These are phyloP conservation scores for Asterionellopsis glacialis DNA, from an alignment of 108 stramenopile genomes.

Conservation along the genomic window DNA sequence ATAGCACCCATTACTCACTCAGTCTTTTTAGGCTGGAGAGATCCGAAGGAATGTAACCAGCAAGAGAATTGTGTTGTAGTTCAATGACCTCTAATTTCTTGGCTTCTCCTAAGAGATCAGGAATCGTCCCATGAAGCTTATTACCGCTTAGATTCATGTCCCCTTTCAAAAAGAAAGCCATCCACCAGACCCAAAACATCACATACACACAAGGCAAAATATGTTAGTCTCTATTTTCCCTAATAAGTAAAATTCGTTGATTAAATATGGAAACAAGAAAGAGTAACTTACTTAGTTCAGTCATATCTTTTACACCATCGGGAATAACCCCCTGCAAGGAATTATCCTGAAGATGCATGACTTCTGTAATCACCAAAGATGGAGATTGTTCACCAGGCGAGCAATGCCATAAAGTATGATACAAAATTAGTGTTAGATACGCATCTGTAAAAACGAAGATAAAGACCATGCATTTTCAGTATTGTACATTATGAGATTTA, in stretches of 20 bases:
- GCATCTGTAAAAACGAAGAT: no score
- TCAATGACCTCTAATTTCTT: neutral
- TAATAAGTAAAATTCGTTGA: no score
- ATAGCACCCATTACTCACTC: no score
- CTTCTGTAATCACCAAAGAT: slow-evolving; percentile 4
- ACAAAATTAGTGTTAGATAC: no score
- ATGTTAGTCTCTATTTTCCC: no score
- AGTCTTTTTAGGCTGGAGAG: neutral
- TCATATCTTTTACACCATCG: neutral
- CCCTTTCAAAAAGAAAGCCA: neutral
- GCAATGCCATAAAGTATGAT: no score
- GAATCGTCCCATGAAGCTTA: neutral
- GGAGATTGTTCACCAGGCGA: slow-evolving; percentile 6
- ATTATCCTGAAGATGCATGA: slow-evolving; percentile 36
- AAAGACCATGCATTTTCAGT: no score
- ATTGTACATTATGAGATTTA: no score
- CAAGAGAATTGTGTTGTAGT: neutral
- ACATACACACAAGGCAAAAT: no score
- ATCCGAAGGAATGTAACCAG: slow-evolving; percentile 1
- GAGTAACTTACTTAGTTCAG: neutral
- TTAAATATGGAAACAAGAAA: no score
- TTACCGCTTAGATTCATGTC: neutral
- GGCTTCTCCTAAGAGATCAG: neutral
- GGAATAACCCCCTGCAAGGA: slow-evolving; percentile 20
- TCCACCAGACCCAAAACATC: no score